A percentile compares a stretch with the other conserved stretches of the same genome.
Conservation (phyloP, 139 green algal species). For the Dunaliella sp. region DNA sequence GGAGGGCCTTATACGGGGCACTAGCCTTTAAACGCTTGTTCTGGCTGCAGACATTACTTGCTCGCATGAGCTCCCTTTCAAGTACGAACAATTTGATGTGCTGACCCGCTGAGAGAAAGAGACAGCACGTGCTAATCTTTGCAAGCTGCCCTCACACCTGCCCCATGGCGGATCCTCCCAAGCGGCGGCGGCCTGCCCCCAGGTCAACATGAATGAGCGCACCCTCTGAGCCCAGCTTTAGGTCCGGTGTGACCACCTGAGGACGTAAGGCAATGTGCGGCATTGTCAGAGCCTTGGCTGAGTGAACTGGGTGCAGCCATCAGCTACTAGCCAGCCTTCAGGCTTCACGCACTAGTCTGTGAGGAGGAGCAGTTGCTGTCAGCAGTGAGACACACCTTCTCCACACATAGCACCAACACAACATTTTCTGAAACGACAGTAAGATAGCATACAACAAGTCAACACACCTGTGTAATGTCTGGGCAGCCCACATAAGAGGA, state of each 20-base stretch:
- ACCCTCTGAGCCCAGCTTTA: constrained; percentile 69
- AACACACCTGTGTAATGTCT: constrained; percentile 84
- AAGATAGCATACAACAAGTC: constrained; percentile 4
- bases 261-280: neutral
- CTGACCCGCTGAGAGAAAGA: too few relatives aligned
- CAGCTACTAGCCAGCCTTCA: neutral
- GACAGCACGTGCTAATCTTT: too few relatives aligned
- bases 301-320: neutral
- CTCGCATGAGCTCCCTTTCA: too few relatives aligned
- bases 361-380: too few relatives aligned
- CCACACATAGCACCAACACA: too few relatives aligned
- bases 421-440: too few relatives aligned
- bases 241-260: constrained; percentile 62
- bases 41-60: too few relatives aligned
- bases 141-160: too few relatives aligned
- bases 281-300: neutral
- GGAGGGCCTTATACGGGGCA: too few relatives aligned
- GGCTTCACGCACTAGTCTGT: neutral
- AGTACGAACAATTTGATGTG: too few relatives aligned
- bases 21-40: too few relatives aligned
- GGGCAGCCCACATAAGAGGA: constrained; percentile 92
- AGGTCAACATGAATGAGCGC: constrained; percentile 93
- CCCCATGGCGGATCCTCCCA: constrained; percentile 91
- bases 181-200: constrained; percentile 51
- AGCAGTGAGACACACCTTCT: too few relatives aligned